Percentiles rank a stretch among this genome's conserved stretches.
phyloP scores from a whole-genome alignment of 1,284 basidiomycete genomes.

The Peniophora sp. region DNA sequence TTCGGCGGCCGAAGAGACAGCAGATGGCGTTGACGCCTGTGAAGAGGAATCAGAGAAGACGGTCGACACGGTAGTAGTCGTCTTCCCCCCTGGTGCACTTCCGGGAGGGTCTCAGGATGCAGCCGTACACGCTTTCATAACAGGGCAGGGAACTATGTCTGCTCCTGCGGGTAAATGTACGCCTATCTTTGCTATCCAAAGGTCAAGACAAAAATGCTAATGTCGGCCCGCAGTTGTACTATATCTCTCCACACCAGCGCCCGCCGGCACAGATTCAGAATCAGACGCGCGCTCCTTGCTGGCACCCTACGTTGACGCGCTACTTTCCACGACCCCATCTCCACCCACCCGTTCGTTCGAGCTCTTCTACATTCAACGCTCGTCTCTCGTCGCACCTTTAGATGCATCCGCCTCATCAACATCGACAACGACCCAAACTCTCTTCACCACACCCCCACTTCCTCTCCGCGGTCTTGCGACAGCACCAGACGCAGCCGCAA shows the following conservation, averaged over 20 bases:
- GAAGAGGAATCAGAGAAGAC: constrained; percentile 14
- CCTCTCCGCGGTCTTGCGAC: constrained; percentile 37
- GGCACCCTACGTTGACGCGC: constrained; percentile 50
- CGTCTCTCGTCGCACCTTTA: constrained; percentile 6
- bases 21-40: constrained; percentile 13
- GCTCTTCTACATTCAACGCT: constrained; percentile 45
- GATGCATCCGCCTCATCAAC: constrained; percentile 6
- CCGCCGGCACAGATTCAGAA: constrained; percentile 13
- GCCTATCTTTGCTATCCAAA: constrained; percentile 18
- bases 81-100: constrained; percentile 73
- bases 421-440: constrained; percentile 9
- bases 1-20: constrained; percentile 13
- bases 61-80: constrained; percentile 66
- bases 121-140: constrained; percentile 65
- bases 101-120: constrained; percentile 34
- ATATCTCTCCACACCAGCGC: constrained; percentile 49
- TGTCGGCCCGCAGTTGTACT: constrained; percentile 40
- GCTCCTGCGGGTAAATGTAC: constrained; percentile 80
- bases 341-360: constrained; percentile 39
- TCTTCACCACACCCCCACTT: constrained; percentile 32
- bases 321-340: constrained; percentile 21
- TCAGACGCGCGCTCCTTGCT: constrained; percentile 40
- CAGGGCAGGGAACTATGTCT: constrained; percentile 81
- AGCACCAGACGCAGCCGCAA: constrained; percentile 48
- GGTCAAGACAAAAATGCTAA: constrained; percentile 1